Percentiles rank a stretch among this genome's conserved stretches.
phyloP scores from a whole-genome alignment of 805 yeast species.

The Cyberlindnera bimundalis region DNA sequence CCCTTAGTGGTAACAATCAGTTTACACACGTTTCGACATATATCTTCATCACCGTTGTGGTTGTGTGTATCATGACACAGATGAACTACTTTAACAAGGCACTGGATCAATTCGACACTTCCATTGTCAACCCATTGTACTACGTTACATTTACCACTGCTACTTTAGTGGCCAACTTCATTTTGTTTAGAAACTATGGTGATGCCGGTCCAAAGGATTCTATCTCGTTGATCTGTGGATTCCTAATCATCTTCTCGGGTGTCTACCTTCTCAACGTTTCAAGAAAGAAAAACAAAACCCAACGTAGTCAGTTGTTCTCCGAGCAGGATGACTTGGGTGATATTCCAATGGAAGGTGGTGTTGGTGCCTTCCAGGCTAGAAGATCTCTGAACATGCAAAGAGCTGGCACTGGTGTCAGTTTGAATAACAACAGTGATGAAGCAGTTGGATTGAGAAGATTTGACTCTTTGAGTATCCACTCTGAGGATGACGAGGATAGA shows the following conservation, averaged over 20 bases:
- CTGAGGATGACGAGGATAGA: constrained; percentile 30
- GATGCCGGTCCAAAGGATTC: constrained; percentile 77
- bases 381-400: constrained; percentile 69
- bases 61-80: constrained; percentile 78
- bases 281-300: constrained; percentile 56
- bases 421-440: constrained; percentile 41
- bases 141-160: constrained; percentile 90
- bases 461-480: constrained; percentile 51
- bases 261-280: constrained; percentile 80
- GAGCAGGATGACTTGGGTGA: constrained; percentile 54
- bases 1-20: constrained; percentile 82
- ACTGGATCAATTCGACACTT: constrained; percentile 87
- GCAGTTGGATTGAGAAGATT: constrained; percentile 55
- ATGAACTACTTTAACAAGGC: constrained; percentile 95
- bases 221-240: constrained; percentile 79
- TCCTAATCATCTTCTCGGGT: constrained; percentile 82
- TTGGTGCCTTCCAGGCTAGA: constrained; percentile 73
- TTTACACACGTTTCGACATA: constrained; percentile 83
- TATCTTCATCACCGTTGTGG: constrained; percentile 73
- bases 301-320: constrained; percentile 34
- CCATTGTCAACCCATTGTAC: constrained; percentile 86
- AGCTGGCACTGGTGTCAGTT: constrained; percentile 26
- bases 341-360: constrained; percentile 81
- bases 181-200: constrained; percentile 82
- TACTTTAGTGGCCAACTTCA: constrained; percentile 81